Conservation (phyloP, 805 yeast species). For the Sugiyamaella floridensis region DNA sequence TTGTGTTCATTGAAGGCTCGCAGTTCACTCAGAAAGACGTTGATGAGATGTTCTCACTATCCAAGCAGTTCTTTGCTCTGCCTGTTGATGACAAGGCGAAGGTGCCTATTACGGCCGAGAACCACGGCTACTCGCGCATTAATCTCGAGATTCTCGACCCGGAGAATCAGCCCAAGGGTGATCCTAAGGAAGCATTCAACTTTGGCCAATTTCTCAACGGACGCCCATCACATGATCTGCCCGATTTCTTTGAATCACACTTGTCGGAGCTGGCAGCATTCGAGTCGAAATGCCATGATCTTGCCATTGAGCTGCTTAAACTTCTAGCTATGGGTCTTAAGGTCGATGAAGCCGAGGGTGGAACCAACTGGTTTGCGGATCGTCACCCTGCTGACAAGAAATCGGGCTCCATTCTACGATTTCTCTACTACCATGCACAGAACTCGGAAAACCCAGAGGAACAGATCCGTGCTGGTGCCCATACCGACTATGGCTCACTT, state of each 20-base stretch:
- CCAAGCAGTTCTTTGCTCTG: conserved; percentile 45
- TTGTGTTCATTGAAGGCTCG: conserved; percentile 61
- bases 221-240: conserved; percentile 38
- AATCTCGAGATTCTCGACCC: conserved; percentile 47
- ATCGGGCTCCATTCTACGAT: conserved; percentile 62
- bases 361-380: conserved; percentile 53
- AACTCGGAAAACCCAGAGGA: conserved; percentile 42
- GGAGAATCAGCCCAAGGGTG: conserved; percentile 34
- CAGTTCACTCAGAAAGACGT: conserved; percentile 53
- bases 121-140: conserved; percentile 54
- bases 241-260: conserved; percentile 45
- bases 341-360: conserved; percentile 49
- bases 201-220: conserved; percentile 55
- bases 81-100: conserved; percentile 46
- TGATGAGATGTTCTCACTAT: conserved; percentile 41
- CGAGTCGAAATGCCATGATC: conserved; percentile 40
- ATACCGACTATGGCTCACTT: conserved; percentile 75
- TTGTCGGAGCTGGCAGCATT: conserved; percentile 33
- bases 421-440: conserved; percentile 66
- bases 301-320: conserved; percentile 45
- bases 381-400: conserved; percentile 46
- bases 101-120: conserved; percentile 45
- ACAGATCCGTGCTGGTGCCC: conserved; percentile 73
- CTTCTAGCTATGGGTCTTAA: conserved; percentile 57
- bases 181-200: conserved; percentile 53